Percentiles rank a stretch among this genome's conserved stretches.
Conservation (phyloP, 805 yeast species). For the Lachancea quebecensis region DNA sequence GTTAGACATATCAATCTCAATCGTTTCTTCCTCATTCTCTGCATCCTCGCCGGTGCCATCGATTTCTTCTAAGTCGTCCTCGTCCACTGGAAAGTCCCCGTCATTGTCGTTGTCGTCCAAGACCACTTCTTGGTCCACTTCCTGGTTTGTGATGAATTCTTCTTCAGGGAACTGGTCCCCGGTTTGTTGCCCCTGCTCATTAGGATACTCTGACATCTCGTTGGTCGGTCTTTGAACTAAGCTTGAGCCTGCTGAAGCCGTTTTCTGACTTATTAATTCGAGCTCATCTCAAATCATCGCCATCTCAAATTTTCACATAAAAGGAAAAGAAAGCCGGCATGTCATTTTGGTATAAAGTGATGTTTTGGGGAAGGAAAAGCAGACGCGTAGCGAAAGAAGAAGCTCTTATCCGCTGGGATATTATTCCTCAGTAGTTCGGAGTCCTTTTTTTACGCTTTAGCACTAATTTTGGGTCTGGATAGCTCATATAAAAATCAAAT, state of each 20-base stretch:
- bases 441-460: too few species aligned
- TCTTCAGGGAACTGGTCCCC: slow-evolving; percentile 23
- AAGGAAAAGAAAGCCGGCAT: background rate
- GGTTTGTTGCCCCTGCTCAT: slow-evolving; percentile 7
- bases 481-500: too few species aligned
- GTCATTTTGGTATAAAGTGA: slow-evolving; percentile 2
- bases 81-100: slow-evolving; percentile 27
- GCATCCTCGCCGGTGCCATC: slow-evolving; percentile 35
- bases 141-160: slow-evolving; percentile 36
- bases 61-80: slow-evolving; percentile 26
- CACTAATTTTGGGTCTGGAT: too few species aligned
- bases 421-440: too few species aligned
- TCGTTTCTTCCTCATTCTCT: slow-evolving; percentile 34
- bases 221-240: background rate
- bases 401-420: too few species aligned
- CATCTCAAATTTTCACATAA: slow-evolving; percentile 3
- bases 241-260: background rate
- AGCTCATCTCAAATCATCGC: slow-evolving; percentile 7
- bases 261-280: background rate
- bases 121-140: slow-evolving; percentile 30
- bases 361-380: background rate
- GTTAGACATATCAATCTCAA: slow-evolving; percentile 82
- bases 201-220: slow-evolving; percentile 10
- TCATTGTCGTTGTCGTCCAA: slow-evolving; percentile 23
- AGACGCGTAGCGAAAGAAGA: too few species aligned